A percentile compares a stretch with the other conserved stretches of the same genome.
These are phyloP conservation scores for Debaryomyces psychrophilus DNA, from an alignment of 1,139 yeast genomes.

Conservation along the genomic window DNA sequence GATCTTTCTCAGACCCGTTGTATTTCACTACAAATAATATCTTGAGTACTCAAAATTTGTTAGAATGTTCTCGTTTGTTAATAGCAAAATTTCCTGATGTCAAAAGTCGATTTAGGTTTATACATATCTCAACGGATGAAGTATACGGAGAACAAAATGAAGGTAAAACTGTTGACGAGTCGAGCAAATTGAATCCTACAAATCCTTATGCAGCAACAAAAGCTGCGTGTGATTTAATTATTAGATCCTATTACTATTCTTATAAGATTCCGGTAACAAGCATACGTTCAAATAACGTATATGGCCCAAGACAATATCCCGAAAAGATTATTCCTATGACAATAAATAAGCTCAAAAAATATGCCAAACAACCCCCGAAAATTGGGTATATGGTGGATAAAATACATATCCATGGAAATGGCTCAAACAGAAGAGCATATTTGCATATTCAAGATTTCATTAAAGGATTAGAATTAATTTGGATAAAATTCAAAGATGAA, in stretches of 20 bases:
- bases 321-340: slow-evolving; percentile 56
- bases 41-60: slow-evolving; percentile 51
- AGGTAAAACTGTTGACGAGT: slow-evolving; percentile 36
- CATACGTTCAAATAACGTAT: slow-evolving; percentile 57
- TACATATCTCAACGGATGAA: slow-evolving; percentile 65
- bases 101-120: slow-evolving; percentile 24
- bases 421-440: slow-evolving; percentile 49
- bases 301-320: slow-evolving; percentile 59
- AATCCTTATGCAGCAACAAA: slow-evolving; percentile 66
- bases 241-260: slow-evolving; percentile 50
- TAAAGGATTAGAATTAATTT: slow-evolving; percentile 41
- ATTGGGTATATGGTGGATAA: slow-evolving; percentile 20
- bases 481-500: slow-evolving; percentile 20
- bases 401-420: slow-evolving; percentile 52
- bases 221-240: slow-evolving; percentile 57
- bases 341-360: slow-evolving; percentile 22
- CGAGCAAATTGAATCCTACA: slow-evolving; percentile 48
- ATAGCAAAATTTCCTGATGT: slow-evolving; percentile 1
- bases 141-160: slow-evolving; percentile 53
- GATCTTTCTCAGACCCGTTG: slow-evolving; percentile 51
- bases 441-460: slow-evolving; percentile 54
- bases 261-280: slow-evolving; percentile 48
- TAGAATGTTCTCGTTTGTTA: slow-evolving; percentile 43
- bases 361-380: slow-evolving; percentile 1
- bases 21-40: slow-evolving; percentile 53